Conservation (phyloP, 2,329 filamentous ascomycete genomes). For the Emmonsia crescens region DNA sequence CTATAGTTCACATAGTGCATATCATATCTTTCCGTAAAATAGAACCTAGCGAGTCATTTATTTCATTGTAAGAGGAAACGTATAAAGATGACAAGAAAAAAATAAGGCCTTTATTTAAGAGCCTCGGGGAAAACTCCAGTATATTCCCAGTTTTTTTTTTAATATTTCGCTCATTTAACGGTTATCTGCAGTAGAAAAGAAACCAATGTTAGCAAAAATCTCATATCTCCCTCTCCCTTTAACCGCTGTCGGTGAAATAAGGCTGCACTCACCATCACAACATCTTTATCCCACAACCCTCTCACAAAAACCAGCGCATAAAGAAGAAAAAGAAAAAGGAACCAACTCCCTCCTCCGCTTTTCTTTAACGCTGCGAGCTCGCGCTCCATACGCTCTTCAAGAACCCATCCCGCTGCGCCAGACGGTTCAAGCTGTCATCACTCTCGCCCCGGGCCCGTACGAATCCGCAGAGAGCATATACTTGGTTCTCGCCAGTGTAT, state of each 20-base stretch:
- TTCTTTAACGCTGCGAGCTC: conserved; percentile 42
- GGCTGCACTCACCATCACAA: background rate
- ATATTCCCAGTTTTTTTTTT: background rate
- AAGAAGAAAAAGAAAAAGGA: background rate
- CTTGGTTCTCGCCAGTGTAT: conserved; percentile 92
- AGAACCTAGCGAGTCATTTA: background rate
- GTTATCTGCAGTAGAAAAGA: background rate
- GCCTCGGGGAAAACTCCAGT: conserved; percentile 1
- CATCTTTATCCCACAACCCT: conserved; percentile 13
- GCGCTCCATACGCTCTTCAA: conserved; percentile 95
- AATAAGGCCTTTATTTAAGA: conserved; percentile 3
- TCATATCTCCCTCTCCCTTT: background rate
- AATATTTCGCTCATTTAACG: conserved; percentile 1
- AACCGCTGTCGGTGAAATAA: background rate
- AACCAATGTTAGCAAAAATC: background rate
- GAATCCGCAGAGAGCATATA: conserved; percentile 95
- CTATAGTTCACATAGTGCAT: background rate
- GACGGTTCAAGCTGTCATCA: conserved; percentile 91
- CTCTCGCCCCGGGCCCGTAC: conserved; percentile 96
- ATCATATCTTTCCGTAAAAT: background rate
- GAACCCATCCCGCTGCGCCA: conserved; percentile 91
- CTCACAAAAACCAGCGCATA: conserved; percentile 10
- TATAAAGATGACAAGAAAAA: background rate
- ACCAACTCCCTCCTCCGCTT: background rate
- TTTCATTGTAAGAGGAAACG: background rate